Evolutionary conservation across 1,284 basidiomycete genomes (phyloP), one percentile per base, ranked within the genome.

Genomic region (Heterobasidion occidentale): DNA sequence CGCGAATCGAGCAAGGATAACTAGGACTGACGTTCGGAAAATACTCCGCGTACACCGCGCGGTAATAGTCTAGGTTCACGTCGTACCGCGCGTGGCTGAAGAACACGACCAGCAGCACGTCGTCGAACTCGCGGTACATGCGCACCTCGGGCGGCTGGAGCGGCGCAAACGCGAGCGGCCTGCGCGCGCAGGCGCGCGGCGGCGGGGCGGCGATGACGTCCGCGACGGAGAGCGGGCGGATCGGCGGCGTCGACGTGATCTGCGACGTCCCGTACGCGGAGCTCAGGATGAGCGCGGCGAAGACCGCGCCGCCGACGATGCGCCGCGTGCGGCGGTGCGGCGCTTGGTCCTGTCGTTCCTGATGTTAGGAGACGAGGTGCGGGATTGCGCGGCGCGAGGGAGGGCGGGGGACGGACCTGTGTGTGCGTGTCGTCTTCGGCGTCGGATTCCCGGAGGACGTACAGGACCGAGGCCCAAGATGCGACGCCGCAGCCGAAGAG

Each of bases 61-160:
- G 70, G 56, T 78, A 74, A 57, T 67, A 73, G 56, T 80, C 77
- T 35, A 79, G 60, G 55, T 79, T 77, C 20, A 65, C 67, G 61
- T 77, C 69, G 56, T 79, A 80, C 49, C 77, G 65, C 17, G 76
- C 65, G 56, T 80, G 78, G 51, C 77, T 79, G 60, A 78, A 78
- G 65, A 79, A 80, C 5, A 78, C 75, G 49, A 79, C 63, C 36
- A 78, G 63, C 14, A 80, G 64, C 19, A 78, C 59, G 50, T 77
- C 64, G 58, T 72, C 70, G 58, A 80, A 79, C 11, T 66, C 63
- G 50, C 68, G 67, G 56, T 74, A 73, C 15, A 49, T 59, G 36
- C 66, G 61, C 12, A 61, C 50, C 44, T 57, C 57, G 9, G 58
- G 14, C 27, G 45, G 44, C 36, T 7, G 58, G 7, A 55, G 55